Evolutionary conservation across 2,329 filamentous ascomycete species (phyloP), one percentile per base, ranked within the genome.

Genomic region (Hymenoscyphus fraxineus): DNA sequence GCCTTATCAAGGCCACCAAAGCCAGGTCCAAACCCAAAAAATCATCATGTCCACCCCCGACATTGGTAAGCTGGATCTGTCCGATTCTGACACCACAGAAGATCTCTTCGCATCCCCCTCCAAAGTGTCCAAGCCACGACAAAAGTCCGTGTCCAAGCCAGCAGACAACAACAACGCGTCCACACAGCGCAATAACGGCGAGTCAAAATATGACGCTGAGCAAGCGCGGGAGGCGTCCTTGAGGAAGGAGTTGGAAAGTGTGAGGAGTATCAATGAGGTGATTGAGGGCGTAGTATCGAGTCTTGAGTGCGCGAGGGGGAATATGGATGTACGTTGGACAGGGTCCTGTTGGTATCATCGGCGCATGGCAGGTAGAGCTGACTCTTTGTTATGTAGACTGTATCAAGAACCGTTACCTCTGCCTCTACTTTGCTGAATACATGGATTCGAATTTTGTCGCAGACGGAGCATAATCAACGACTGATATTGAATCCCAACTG

Each of bases 401-500:
- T 98, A 41, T 90, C 90, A 62, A 85, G 85, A 67, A 97, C 95
- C 2, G 93, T 98, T 54, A 85, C 85, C 69, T 94, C 93, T 63
- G 93, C 95, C 3, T 96, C 93, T 15, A 91, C 90, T 1, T 85
- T 99, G 15, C 87, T 99, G 39, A 93, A 96, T 72, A 96, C 93
- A 16, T 99, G 94, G 94, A 96, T 93, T 9, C 88, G 93, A 61
- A 97, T 99, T 69, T 85, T 99, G 13, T 95, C 92, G 6, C 95
- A 99, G 77, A 97, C 95, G 4, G 95, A 99, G 78, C 95, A 99
- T 78, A 98, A 96, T 75, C 93, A 98, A 77, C 88, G 95, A 31
- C 81, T 99, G 60, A 89, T 99, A 56, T 83, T 98, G 57, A 90
- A 97, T 73, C 91, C 92, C 1, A 82, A 87, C 65, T 99, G 94